Conservation (phyloP, 371 early-diverging fungal species). For the Catenaria anguillulae region DNA sequence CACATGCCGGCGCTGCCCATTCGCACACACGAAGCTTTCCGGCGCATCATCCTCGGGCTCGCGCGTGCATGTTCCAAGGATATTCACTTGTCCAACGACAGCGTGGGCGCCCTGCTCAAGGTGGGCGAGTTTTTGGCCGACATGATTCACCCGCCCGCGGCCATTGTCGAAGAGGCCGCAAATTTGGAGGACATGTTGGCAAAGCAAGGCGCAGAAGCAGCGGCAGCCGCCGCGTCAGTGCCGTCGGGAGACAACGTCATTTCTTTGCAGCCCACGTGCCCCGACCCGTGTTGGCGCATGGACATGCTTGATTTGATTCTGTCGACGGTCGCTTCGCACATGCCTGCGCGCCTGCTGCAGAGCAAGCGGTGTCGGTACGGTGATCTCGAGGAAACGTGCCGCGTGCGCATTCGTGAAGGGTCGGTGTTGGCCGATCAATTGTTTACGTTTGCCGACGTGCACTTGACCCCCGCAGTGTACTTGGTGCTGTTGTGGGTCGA, state of each 20-base stretch:
- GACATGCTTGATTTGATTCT: not conserved
- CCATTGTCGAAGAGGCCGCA: no score
- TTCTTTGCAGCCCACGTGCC: no score
- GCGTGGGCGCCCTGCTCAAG: not conserved
- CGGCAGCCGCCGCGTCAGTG: no score
- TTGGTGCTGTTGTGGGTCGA: not conserved
- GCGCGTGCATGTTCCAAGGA: not conserved
- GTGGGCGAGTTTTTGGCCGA: not conserved
- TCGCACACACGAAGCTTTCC: no score
- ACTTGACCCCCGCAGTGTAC: not conserved
- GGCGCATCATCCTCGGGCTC: not conserved
- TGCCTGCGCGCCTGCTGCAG: not conserved
- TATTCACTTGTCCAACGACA: not conserved
- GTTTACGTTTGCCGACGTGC: not conserved
- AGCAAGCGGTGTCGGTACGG: not conserved
- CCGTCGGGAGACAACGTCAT: no score
- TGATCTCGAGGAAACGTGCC: constrained; percentile 1
- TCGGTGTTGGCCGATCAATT: not conserved
- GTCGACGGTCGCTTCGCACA: no score
- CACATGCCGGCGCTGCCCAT: no score
- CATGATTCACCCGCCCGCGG: not conserved
- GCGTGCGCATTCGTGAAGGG: not conserved
- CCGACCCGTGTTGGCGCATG: not conserved
- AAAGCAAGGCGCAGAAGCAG: no score
- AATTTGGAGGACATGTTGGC: no score